Base-by-base conservation (phyloP, 2,329 filamentous ascomycete species). In the Penicillium sp. region DNA sequence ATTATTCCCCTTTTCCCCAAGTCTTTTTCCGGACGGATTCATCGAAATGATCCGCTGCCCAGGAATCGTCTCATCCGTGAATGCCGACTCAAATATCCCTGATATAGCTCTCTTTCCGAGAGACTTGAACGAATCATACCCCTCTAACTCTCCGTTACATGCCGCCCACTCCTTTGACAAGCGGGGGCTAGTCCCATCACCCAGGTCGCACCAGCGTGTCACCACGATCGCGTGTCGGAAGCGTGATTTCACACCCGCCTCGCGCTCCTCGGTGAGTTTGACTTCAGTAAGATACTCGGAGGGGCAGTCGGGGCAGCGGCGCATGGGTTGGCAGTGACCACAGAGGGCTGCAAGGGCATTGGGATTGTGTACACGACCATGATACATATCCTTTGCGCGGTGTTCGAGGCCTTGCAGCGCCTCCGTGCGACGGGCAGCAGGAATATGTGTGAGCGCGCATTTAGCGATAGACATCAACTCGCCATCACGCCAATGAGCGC, bases 221-320 rank as follows among this genome's bases (percentile, higher is more conserved):
- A 88, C 83, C 5, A 86, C 80, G 58, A 89, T 81, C 1, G 84
- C 82, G 60, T 88, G 85, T 67, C 84, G 87, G 73, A 89, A 89
- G 5, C 66, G 64, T 21, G 69, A 48, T 29, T 75, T 64, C 7
- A 78, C 71, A 67, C 54, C 62, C 7, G 84, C 78, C 30, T 70
- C 72, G 51, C 76, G 80, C 64, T 88, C 86, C 71, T 89, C 86
- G 2, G 83, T 78, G 62, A 88, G 76, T 64, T 85, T 86, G 7
- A 88, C 71, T 70, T 89, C 86, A 52, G 88, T 79, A 11, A 89
- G 74, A 64, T 89, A 89, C 69, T 89, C 86, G 0, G 85, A 85
- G 1, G 86, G 85, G 71, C 86, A 89, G 57, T 85, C 82, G 0
- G 86, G 85, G 71, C 86, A 89, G 35, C 86, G 78, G 4, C 86